A percentile compares a stretch with the other conserved stretches of the same genome.
Conservation (phyloP, 2,329 filamentous ascomycete species). For the Alternaria viburni region DNA sequence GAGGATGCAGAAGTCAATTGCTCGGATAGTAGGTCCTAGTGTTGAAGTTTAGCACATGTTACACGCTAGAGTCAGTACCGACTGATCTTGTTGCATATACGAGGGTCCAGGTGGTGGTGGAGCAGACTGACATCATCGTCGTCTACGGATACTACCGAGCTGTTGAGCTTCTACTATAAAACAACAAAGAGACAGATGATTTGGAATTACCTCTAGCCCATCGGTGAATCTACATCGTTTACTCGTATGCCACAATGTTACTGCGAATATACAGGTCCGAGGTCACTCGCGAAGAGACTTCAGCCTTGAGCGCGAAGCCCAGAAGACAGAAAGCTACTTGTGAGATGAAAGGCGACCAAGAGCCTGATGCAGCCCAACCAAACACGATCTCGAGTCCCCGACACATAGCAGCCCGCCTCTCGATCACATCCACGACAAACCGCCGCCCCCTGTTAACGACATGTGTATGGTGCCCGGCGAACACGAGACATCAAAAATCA, state of each 20-base stretch:
- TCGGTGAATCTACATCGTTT: background rate
- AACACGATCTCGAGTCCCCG: background rate
- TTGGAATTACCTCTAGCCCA: background rate
- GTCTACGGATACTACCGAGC: background rate
- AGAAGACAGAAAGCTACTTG: background rate
- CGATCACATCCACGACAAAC: background rate
- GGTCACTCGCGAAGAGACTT: background rate
- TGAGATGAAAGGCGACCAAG: background rate
- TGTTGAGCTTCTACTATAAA: background rate
- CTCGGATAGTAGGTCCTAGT: background rate
- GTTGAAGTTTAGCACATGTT: background rate
- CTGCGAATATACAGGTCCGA: background rate
- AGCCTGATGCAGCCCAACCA: background rate
- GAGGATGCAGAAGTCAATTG: background rate
- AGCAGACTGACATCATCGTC: background rate
- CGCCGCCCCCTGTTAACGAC: background rate
- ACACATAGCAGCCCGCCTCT: background rate
- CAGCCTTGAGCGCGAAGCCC: background rate
- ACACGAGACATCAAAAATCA: background rate
- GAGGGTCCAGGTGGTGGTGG: background rate
- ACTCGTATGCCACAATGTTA: background rate
- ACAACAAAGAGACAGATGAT: background rate
- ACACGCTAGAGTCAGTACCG: background rate
- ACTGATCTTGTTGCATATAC: background rate
- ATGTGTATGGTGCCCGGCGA: background rate